phyloP scores from a whole-genome alignment of 176 grass and related monocot species.

The Rhynchospora breviuscula region DNA sequence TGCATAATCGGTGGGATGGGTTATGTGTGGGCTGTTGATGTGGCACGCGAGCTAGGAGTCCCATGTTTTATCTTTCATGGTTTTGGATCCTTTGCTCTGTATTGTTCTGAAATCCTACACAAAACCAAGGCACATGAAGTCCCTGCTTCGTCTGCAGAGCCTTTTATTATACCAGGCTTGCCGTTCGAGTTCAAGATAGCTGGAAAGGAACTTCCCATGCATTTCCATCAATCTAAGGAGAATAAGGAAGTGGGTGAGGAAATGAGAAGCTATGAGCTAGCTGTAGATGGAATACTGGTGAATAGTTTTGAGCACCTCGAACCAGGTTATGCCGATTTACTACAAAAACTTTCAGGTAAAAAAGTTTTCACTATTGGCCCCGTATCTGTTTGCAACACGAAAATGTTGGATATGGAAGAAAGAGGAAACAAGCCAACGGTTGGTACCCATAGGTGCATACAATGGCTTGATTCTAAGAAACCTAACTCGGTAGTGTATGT shows the following conservation, averaged over 20 bases:
- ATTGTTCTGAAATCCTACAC: slow-evolving; percentile 46
- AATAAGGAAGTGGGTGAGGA: background rate
- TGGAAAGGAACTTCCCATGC: slow-evolving; percentile 36
- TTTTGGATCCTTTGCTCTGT: slow-evolving; percentile 39
- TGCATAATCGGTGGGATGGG: slow-evolving; percentile 48
- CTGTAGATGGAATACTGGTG: slow-evolving; percentile 44
- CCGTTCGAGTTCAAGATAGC: slow-evolving; percentile 38
- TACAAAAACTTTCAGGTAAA: slow-evolving; percentile 23
- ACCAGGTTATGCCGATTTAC: slow-evolving; percentile 32
- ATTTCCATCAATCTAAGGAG: slow-evolving; percentile 18
- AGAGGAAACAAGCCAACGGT: slow-evolving; percentile 25
- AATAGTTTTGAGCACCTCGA: slow-evolving; percentile 83
- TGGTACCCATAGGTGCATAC: slow-evolving; percentile 31
- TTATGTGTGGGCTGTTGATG: slow-evolving; percentile 33
- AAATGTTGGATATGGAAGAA: background rate
- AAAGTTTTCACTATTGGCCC: slow-evolving; percentile 45
- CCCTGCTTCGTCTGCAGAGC: slow-evolving; percentile 17
- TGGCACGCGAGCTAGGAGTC: slow-evolving; percentile 38
- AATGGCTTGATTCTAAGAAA: slow-evolving; percentile 52
- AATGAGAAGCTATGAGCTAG: slow-evolving; percentile 28
- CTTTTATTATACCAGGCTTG: slow-evolving; percentile 35
- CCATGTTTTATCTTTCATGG: slow-evolving; percentile 77
- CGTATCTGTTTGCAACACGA: slow-evolving; percentile 32
- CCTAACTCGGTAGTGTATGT: slow-evolving; percentile 56
- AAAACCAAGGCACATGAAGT: slow-evolving; percentile 30